Evolutionary conservation across 306 rosid genomes (phyloP).

Genomic region (Inga oerstediana): DNA sequence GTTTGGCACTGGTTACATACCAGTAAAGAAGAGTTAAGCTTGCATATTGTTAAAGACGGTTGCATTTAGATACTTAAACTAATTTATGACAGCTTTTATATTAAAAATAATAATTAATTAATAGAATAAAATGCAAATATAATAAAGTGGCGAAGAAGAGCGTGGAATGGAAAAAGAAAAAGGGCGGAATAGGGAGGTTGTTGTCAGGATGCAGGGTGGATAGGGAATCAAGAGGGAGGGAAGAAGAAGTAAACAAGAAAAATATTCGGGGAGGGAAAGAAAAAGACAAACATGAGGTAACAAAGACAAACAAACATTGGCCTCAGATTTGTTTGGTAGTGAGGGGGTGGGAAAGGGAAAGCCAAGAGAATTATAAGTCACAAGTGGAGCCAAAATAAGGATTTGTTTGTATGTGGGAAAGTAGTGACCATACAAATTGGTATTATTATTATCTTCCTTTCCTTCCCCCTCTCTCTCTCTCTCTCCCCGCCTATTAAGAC

Average conservation of each 20-base stretch:
- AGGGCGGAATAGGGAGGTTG: background rate
- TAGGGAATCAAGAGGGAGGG: constrained; percentile 50
- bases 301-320: constrained; percentile 70
- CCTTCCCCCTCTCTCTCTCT: background rate
- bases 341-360: constrained; percentile 53
- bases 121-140: too few species aligned
- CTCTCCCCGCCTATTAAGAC: constrained; percentile 37
- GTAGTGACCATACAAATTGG: constrained; percentile 55
- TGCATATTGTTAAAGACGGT: too few species aligned
- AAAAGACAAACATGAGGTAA: constrained; percentile 60
- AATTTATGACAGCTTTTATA: too few species aligned
- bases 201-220: constrained; percentile 55
- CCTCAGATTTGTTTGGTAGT: constrained; percentile 54
- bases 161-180: background rate
- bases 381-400: constrained; percentile 41
- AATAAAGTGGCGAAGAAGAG: background rate
- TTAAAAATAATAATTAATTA: too few species aligned
- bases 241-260: background rate
- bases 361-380: constrained; percentile 4
- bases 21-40: too few species aligned
- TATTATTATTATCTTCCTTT: constrained; percentile 31
- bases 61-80: too few species aligned
- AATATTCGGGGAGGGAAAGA: constrained; percentile 56
- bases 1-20: too few species aligned
- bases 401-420: constrained; percentile 45